A percentile compares a stretch with the other conserved stretches of the same genome.
phyloP scores from a whole-genome alignment of 345 rosid genomes.

The Citrus glauca region DNA sequence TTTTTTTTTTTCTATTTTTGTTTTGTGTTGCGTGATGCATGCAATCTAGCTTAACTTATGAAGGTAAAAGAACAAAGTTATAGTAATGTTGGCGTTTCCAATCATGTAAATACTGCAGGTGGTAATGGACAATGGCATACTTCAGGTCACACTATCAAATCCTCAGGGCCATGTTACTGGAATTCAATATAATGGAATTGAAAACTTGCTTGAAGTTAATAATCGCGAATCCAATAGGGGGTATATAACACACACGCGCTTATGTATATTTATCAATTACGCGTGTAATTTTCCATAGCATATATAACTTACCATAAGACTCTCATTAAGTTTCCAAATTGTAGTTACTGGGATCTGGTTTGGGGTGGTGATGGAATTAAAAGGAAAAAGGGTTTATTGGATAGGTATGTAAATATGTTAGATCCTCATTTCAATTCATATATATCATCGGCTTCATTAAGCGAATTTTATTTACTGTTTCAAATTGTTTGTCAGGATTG shows the following conservation, averaged over 20 bases:
- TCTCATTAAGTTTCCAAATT: neutral
- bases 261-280: neutral
- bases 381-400: constrained; percentile 44
- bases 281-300: neutral
- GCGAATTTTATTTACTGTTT: neutral
- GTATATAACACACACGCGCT: constrained; percentile 18
- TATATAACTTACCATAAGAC: neutral
- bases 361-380: constrained; percentile 49
- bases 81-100: neutral
- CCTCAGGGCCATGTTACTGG: constrained; percentile 75
- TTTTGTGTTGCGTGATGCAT: neutral
- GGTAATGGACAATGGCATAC: constrained; percentile 67
- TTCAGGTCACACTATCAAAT: constrained; percentile 62
- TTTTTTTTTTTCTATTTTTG: neutral
- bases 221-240: constrained; percentile 75
- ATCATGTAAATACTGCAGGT: constrained; percentile 39
- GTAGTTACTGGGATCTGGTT: constrained; percentile 72
- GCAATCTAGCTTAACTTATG: neutral
- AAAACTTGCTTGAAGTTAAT: constrained; percentile 75
- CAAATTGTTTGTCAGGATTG: neutral
- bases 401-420: constrained; percentile 26
- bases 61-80: neutral
- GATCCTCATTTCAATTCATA: neutral
- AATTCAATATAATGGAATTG: constrained; percentile 57
- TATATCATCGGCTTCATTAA: neutral